Base-by-base conservation (phyloP, 1,284 basidiomycete genomes). In the Cutaneotrichosporon sp. region DNA sequence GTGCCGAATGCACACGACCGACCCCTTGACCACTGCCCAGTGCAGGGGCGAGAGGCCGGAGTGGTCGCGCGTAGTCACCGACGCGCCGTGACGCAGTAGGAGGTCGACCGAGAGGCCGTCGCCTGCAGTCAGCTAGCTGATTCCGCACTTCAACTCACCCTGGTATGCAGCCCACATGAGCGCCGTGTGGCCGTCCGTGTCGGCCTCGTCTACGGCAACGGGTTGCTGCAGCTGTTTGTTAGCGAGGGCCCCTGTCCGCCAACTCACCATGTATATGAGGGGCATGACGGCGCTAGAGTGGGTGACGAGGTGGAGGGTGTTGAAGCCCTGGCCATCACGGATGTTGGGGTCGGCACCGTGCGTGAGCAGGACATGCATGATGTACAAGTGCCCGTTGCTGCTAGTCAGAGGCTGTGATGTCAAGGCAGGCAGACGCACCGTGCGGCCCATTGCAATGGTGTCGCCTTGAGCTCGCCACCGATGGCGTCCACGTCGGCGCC, bases 81-180 rank as follows among this genome's bases (percentile, higher is more conserved):
- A 86, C 3, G 93, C 90, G 8, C 91, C 91, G 62, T 94, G 89
- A 52, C 86, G 83, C 49, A 99, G 80, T 17, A 99, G 76, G 33
- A 98, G 76, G 59, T 97, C 90, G 2, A 98, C 90, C 0, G 88
- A 92, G 20, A 98, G 82, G 1, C 90, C 92, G 67, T 99, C 96
- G 46, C 59, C 55, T 57, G 46, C 1, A 5, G 42, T 57, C 44
- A 52, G 42, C 47, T 43, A 20, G 10, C 26, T 30, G 7, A 2
- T 5, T 7, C 3, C 7, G 5, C 3, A 14, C 4, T 1, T 17
- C 2, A 17, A 23, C 64, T 58, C 40, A 73, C 73, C 75, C 72
- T 98, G 96, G 76, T 97, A 98, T 4, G 92, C 90, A 2, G 96
- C 96, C 96, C 96, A 98, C 90, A 97, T 97, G 49, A 99, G 80